Percentiles rank a stretch among this genome's conserved stretches.
These are phyloP conservation scores for Clarireedia paspali DNA, from an alignment of 2,329 filamentous ascomycete genomes.

Conservation along the genomic window DNA sequence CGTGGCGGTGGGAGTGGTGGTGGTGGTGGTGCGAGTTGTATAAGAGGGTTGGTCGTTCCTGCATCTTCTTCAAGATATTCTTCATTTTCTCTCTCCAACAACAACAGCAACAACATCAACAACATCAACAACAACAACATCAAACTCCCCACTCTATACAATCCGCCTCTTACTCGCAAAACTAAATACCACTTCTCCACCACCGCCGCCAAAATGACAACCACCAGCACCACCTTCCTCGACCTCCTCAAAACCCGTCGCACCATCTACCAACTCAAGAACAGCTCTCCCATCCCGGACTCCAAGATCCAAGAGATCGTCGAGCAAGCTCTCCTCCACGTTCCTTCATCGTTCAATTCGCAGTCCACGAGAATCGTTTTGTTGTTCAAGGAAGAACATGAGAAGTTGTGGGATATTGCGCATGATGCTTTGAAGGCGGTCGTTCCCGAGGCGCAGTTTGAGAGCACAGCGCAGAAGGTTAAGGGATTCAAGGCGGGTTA, in stretches of 20 bases:
- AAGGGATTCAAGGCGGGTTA: slow-evolving; percentile 61
- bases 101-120: not conserved
- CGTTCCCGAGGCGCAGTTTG: slow-evolving; percentile 44
- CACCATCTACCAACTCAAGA: slow-evolving; percentile 60
- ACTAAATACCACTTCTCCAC: not conserved
- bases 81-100: not conserved
- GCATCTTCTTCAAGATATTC: no score
- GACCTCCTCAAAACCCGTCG: slow-evolving; percentile 57
- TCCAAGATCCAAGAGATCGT: slow-evolving; percentile 58
- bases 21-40: not conserved
- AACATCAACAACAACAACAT: not conserved
- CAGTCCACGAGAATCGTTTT: slow-evolving; percentile 75
- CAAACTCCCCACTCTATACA: no score
- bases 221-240: slow-evolving; percentile 42
- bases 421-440: slow-evolving; percentile 57
- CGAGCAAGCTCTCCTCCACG: slow-evolving; percentile 54
- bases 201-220: slow-evolving; percentile 1
- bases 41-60: not conserved
- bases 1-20: no score
- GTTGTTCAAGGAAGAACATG: slow-evolving; percentile 74
- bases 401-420: slow-evolving; percentile 77
- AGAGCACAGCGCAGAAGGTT: slow-evolving; percentile 18
- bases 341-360: slow-evolving; percentile 81
- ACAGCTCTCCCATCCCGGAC: slow-evolving; percentile 51
- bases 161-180: no score